Conservation (phyloP, 1,139 yeast genomes). For the Yamadazyma atlantica region DNA sequence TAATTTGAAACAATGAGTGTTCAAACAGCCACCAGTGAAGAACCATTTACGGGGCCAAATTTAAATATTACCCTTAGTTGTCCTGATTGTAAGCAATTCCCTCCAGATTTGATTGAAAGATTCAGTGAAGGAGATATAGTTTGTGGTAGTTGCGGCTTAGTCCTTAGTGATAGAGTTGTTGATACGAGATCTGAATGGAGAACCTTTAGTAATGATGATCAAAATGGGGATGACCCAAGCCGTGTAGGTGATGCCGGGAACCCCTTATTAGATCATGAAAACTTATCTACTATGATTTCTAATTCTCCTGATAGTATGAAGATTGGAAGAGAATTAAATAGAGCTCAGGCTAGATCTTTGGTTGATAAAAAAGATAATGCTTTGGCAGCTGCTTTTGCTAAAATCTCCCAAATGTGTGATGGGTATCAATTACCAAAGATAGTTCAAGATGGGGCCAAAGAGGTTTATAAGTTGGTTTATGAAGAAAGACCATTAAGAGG, state of each 20-base stretch:
- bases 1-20: conserved; percentile 11
- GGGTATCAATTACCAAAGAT: conserved; percentile 93
- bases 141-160: conserved; percentile 95
- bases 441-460: conserved; percentile 97
- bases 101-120: conserved; percentile 93
- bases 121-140: conserved; percentile 98
- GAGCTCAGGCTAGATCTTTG: conserved; percentile 84
- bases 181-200: conserved; percentile 99
- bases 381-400: conserved; percentile 84
- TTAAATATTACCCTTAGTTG: conserved; percentile 88
- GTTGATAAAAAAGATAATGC: conserved; percentile 89
- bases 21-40: conserved; percentile 20
- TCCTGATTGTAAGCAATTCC: conserved; percentile 94
- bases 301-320: conserved; percentile 75
- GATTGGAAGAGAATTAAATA: conserved; percentile 80
- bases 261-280: conserved; percentile 88
- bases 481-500: conserved; percentile 89
- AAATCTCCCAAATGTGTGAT: conserved; percentile 94
- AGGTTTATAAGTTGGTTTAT: conserved; percentile 87
- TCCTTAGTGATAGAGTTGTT: conserved; percentile 85
- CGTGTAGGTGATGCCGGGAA: conserved; percentile 99
- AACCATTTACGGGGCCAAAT: conserved; percentile 59
- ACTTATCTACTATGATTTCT: conserved; percentile 89
- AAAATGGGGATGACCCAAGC: conserved; percentile 96
- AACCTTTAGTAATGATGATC: conserved; percentile 95